phyloP scores from a whole-genome alignment of 2,329 filamentous ascomycete species.

The Colletotrichum orbiculare region DNA sequence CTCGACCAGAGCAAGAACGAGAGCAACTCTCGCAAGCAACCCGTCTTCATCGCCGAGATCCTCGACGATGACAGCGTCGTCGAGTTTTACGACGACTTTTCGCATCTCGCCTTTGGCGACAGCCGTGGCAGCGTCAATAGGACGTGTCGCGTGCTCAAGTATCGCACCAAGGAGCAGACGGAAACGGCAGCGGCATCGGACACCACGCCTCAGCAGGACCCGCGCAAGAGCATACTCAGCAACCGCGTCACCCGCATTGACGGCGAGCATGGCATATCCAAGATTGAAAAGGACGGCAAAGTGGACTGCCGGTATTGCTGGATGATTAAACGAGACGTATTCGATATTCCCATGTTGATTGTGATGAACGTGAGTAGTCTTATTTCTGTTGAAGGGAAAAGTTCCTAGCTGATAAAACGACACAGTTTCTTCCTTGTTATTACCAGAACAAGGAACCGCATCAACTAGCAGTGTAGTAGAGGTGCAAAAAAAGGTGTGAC shows the following conservation, averaged over 20 bases:
- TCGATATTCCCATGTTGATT: slow-evolving; percentile 98
- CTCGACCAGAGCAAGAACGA: slow-evolving; percentile 52
- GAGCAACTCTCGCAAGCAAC: slow-evolving; percentile 67
- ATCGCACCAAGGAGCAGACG: slow-evolving; percentile 77
- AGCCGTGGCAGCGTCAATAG: slow-evolving; percentile 86
- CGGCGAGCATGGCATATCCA: slow-evolving; percentile 82
- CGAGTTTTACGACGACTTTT: slow-evolving; percentile 96
- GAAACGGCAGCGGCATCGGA: slow-evolving; percentile 45
- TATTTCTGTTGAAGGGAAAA: neutral
- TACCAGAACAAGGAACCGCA: slow-evolving; percentile 67
- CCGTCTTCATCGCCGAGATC: slow-evolving; percentile 91
- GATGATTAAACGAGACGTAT: slow-evolving; percentile 96
- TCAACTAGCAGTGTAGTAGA: slow-evolving; percentile 62
- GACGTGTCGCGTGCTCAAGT: slow-evolving; percentile 88
- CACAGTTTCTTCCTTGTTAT: slow-evolving; percentile 69
- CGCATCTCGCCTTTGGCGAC: slow-evolving; percentile 91
- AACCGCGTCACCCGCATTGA: slow-evolving; percentile 71
- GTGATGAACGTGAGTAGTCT: slow-evolving; percentile 88
- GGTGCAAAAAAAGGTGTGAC: slow-evolving; percentile 22
- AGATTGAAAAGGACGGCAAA: slow-evolving; percentile 87
- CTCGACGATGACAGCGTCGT: slow-evolving; percentile 94
- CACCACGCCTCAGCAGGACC: slow-evolving; percentile 57
- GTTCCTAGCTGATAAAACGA: slow-evolving; percentile 14
- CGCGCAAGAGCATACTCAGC: slow-evolving; percentile 63
- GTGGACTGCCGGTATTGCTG: slow-evolving; percentile 96